Evolutionary conservation across 1,284 basidiomycete species (phyloP).

Genomic region (Puccinia novopanici): DNA sequence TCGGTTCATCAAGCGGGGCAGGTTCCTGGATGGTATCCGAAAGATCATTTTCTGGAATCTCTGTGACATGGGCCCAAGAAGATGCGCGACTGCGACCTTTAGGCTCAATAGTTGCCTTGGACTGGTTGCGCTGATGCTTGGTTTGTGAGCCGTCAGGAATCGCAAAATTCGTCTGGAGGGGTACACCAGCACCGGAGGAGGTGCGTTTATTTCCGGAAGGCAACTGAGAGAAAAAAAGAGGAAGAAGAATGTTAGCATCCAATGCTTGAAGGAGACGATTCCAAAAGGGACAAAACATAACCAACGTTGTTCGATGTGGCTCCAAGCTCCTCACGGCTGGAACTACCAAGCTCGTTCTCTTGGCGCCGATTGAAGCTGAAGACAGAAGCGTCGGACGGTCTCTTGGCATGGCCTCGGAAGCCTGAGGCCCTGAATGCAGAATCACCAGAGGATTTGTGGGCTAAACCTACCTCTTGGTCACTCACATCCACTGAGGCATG

Average conservation of each 20-base stretch:
- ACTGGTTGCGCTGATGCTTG: slow-evolving; percentile 4
- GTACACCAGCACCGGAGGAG: slow-evolving; percentile 11
- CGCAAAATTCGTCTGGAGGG: slow-evolving; percentile 7
- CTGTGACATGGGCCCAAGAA: slow-evolving; percentile 10
- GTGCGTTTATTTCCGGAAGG: neutral
- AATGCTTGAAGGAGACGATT: neutral
- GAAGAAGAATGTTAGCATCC: neutral
- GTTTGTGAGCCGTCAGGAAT: neutral
- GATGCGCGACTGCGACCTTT: neutral
- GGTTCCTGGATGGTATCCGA: neutral
- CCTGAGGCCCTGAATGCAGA: neutral
- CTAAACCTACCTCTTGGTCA: slow-evolving; percentile 15
- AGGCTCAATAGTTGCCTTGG: neutral
- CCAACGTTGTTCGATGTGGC: neutral
- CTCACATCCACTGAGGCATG: neutral
- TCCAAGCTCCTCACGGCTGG: slow-evolving; percentile 13
- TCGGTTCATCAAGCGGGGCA: slow-evolving; percentile 9
- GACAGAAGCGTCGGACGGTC: slow-evolving; percentile 7
- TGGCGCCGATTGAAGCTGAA: neutral
- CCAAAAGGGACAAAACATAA: neutral
- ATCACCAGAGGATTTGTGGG: neutral
- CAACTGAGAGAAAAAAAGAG: neutral
- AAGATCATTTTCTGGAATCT: neutral
- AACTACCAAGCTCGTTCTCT: neutral
- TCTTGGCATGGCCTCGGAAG: neutral